Conservation (phyloP, 306 rosid species). For the Fragaria iinumae region DNA sequence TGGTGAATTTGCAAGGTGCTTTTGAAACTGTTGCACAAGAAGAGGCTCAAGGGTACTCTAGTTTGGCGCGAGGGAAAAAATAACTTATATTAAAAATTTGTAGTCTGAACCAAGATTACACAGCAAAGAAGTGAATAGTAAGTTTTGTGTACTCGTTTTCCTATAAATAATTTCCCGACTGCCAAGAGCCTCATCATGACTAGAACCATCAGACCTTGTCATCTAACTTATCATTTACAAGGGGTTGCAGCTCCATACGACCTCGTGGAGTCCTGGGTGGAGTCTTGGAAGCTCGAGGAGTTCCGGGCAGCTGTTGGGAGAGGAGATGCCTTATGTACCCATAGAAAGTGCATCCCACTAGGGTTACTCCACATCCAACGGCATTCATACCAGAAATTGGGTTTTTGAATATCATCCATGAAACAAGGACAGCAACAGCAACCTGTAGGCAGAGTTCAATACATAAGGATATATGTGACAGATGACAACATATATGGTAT, state of each 20-base stretch:
- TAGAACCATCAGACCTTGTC: slow-evolving; percentile 55
- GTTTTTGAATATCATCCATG: slow-evolving; percentile 90
- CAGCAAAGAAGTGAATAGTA: slow-evolving; percentile 26
- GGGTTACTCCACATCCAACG: slow-evolving; percentile 83
- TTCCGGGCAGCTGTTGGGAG: slow-evolving; percentile 77
- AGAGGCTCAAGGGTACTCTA: slow-evolving; percentile 1
- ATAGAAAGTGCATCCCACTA: slow-evolving; percentile 90
- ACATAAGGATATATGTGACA: background rate
- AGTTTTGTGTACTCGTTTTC: slow-evolving; percentile 35
- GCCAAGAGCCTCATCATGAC: slow-evolving; percentile 28
- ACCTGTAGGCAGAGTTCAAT: slow-evolving; percentile 47
- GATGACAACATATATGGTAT: background rate
- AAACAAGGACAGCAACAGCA: slow-evolving; percentile 93
- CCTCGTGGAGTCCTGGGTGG: slow-evolving; percentile 51
- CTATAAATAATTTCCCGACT: slow-evolving; percentile 34
- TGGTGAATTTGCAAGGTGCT: background rate
- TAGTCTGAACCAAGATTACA: slow-evolving; percentile 35
- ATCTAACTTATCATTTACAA: slow-evolving; percentile 93
- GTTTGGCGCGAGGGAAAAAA: background rate
- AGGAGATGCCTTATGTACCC: slow-evolving; percentile 82
- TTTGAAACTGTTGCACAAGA: background rate
- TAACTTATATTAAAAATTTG: slow-evolving; percentile 30
- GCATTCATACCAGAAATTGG: slow-evolving; percentile 78
- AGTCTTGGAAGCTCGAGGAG: slow-evolving; percentile 61
- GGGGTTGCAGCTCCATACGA: slow-evolving; percentile 84